These are phyloP conservation scores for Colletotrichum higginsianum DNA, from an alignment of 2,329 filamentous ascomycete species.

Conservation along the genomic window DNA sequence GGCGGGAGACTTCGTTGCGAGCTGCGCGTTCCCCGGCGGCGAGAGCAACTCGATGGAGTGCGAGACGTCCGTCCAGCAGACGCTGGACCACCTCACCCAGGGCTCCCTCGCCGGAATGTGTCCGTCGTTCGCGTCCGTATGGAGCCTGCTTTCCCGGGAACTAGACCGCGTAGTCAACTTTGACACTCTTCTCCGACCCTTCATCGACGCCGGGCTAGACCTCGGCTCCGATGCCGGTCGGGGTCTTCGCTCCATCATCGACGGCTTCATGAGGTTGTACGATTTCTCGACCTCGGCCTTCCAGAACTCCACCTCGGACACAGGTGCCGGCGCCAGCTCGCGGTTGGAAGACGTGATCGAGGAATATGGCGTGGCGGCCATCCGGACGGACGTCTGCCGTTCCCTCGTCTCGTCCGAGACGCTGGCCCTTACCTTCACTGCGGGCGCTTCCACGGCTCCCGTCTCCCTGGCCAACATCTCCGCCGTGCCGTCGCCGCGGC, in stretches of 20 bases:
- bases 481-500: neutral
- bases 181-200: conserved; percentile 27
- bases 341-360: conserved; percentile 51
- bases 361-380: conserved; percentile 52
- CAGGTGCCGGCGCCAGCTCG: neutral
- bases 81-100: conserved; percentile 52
- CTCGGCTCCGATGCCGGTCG: conserved; percentile 1
- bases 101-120: conserved; percentile 56
- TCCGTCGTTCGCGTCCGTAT: conserved; percentile 52
- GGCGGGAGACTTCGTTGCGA: conserved; percentile 45
- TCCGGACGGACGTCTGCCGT: conserved; percentile 52
- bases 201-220: conserved; percentile 25
- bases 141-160: conserved; percentile 48
- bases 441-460: conserved; percentile 50
- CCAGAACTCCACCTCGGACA: conserved; percentile 44
- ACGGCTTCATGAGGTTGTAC: conserved; percentile 39
- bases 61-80: conserved; percentile 50
- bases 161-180: conserved; percentile 47
- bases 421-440: conserved; percentile 52
- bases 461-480: conserved; percentile 36
- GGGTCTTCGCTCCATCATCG: conserved; percentile 13
- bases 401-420: conserved; percentile 51
- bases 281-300: conserved; percentile 51
- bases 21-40: conserved; percentile 54
- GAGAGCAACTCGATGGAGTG: conserved; percentile 50